Percentiles rank a stretch among this genome's conserved stretches.
These are phyloP conservation scores for Magnaporthales sp. DNA, from an alignment of 2,329 filamentous ascomycete genomes.

Conservation along the genomic window DNA sequence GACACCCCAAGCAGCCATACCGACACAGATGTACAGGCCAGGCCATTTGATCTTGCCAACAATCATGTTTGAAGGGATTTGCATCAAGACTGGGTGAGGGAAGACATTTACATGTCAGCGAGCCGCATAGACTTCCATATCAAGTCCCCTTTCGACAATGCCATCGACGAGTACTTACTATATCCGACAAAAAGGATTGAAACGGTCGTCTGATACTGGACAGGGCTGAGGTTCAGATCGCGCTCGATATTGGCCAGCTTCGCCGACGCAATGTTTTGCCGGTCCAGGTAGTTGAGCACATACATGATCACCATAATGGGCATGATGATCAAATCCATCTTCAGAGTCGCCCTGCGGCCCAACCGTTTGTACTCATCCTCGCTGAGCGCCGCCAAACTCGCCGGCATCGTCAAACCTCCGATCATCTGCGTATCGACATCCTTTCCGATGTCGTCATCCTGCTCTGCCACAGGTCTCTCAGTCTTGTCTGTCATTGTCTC, in stretches of 20 bases:
- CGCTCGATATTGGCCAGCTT: constrained; percentile 21
- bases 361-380: constrained; percentile 6
- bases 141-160: too few relatives aligned
- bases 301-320: constrained; percentile 17
- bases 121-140: neutral
- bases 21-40: constrained; percentile 38
- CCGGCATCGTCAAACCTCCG: constrained; percentile 6
- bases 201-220: constrained; percentile 30
- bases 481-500: neutral
- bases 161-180: constrained; percentile 9
- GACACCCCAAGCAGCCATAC: constrained; percentile 39
- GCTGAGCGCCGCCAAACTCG: constrained; percentile 6
- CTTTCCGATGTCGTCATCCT: constrained; percentile 3
- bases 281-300: constrained; percentile 19
- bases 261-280: constrained; percentile 23
- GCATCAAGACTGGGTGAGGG: constrained; percentile 18
- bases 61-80: constrained; percentile 27
- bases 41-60: constrained; percentile 28
- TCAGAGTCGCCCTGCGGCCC: constrained; percentile 14
- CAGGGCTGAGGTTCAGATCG: constrained; percentile 20
- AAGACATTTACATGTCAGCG: neutral
- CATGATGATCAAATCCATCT: constrained; percentile 18
- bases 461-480: neutral
- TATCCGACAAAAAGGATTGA: constrained; percentile 26
- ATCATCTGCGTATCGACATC: neutral